A percentile compares a stretch with the other conserved stretches of the same genome.
phyloP scores from a whole-genome alignment of 116 monocot species.

The Zostera marina region DNA sequence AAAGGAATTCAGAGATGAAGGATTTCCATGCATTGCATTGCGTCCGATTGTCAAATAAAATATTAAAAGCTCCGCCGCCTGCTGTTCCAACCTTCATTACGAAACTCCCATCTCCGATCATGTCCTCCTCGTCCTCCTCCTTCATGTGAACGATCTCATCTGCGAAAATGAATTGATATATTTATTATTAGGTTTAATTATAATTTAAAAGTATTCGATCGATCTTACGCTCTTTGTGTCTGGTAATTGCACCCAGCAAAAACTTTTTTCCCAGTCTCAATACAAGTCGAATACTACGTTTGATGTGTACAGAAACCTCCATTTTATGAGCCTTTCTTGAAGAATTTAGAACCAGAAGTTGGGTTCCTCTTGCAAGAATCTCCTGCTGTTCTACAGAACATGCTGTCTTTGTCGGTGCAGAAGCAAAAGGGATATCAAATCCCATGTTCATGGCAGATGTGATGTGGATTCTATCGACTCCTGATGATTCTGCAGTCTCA shows the following conservation, averaged over 20 bases:
- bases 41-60: too few species aligned
- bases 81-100: too few species aligned
- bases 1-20: constrained; percentile 29
- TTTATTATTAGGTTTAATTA: background rate
- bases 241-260: constrained; percentile 23
- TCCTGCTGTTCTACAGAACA: constrained; percentile 13
- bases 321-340: constrained; percentile 26
- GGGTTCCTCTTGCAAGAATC: constrained; percentile 23
- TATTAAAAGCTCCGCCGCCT: too few species aligned
- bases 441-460: constrained; percentile 28
- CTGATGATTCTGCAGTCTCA: constrained; percentile 43
- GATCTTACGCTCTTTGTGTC: constrained; percentile 45
- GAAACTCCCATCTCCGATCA: constrained; percentile 11
- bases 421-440: constrained; percentile 33
- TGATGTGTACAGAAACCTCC: constrained; percentile 23
- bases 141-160: constrained; percentile 27
- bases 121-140: constrained; percentile 6
- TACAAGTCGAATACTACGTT: constrained; percentile 14
- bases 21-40: constrained; percentile 33
- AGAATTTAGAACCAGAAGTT: constrained; percentile 14
- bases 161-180: constrained; percentile 12
- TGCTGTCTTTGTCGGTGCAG: constrained; percentile 25
- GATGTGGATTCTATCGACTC: constrained; percentile 23
- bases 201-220: background rate
- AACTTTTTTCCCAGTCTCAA: constrained; percentile 40